A percentile compares a stretch with the other conserved stretches of the same genome.
These are phyloP conservation scores for Kwoniella botswanensis DNA, from an alignment of 768 basidiomycete species.

Conservation along the genomic window DNA sequence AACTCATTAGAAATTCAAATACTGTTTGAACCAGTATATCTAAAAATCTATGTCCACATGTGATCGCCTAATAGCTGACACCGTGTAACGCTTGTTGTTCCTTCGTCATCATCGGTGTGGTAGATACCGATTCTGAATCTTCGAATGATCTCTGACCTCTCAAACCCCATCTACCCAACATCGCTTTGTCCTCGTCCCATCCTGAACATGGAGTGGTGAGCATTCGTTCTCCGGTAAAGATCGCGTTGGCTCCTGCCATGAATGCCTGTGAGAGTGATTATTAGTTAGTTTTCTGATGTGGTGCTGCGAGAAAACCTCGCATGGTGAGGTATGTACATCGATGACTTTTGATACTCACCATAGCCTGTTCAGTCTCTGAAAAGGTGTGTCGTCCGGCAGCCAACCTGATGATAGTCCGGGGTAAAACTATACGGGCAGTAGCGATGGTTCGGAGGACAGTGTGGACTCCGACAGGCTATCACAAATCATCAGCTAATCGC, in stretches of 20 bases:
- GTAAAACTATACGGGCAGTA: slow-evolving; percentile 89
- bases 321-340: too few species aligned
- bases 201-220: slow-evolving; percentile 95
- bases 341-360: slow-evolving; percentile 64
- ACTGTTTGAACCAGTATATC: not conserved
- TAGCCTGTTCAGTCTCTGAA: slow-evolving; percentile 87
- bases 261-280: slow-evolving; percentile 61
- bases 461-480: slow-evolving; percentile 77
- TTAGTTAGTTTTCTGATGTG: not conserved
- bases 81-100: slow-evolving; percentile 25
- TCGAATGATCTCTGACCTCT: slow-evolving; percentile 90
- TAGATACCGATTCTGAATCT: slow-evolving; percentile 60
- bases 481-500: slow-evolving; percentile 12
- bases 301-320: not conserved
- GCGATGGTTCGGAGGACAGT: slow-evolving; percentile 91
- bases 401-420: slow-evolving; percentile 89
- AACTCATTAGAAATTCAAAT: not conserved
- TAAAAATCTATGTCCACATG: slow-evolving; percentile 2
- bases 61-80: slow-evolving; percentile 15
- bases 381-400: slow-evolving; percentile 91
- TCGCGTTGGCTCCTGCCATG: slow-evolving; percentile 97
- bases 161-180: slow-evolving; percentile 93
- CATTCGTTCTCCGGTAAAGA: slow-evolving; percentile 99
- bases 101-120: slow-evolving; percentile 23
- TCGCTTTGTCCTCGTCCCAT: slow-evolving; percentile 96